Evolutionary conservation across 2,329 filamentous ascomycete genomes (phyloP).

Genomic region (Colletotrichum filicis): DNA sequence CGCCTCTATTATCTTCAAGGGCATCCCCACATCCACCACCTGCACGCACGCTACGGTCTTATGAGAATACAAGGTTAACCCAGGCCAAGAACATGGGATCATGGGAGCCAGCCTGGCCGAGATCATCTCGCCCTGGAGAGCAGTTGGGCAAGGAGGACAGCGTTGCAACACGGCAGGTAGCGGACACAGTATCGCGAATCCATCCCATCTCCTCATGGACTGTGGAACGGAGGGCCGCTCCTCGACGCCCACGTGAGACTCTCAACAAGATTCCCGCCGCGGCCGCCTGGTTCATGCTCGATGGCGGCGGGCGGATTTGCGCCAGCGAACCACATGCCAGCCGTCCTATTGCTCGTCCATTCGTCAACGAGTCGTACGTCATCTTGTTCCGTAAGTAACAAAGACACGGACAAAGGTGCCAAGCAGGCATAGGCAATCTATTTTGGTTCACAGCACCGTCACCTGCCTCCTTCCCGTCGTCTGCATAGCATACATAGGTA

Average conservation of each 20-base stretch:
- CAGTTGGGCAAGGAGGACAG: not conserved
- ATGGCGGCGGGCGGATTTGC: slow-evolving; percentile 22
- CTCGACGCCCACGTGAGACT: slow-evolving; percentile 28
- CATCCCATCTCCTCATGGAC: slow-evolving; percentile 21
- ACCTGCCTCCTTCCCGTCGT: not conserved
- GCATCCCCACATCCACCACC: slow-evolving; percentile 31
- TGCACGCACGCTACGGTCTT: slow-evolving; percentile 28
- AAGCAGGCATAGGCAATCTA: slow-evolving; percentile 31
- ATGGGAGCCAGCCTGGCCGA: slow-evolving; percentile 29
- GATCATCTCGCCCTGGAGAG: slow-evolving; percentile 8
- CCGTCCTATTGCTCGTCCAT: slow-evolving; percentile 1
- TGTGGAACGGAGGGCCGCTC: slow-evolving; percentile 28
- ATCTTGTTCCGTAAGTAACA: slow-evolving; percentile 29
- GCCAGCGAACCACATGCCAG: slow-evolving; percentile 23
- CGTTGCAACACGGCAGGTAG: not conserved
- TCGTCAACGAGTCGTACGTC: slow-evolving; percentile 30
- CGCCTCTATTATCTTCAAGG: slow-evolving; percentile 26
- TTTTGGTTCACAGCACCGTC: slow-evolving; percentile 1
- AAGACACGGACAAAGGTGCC: slow-evolving; percentile 11
- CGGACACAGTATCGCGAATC: slow-evolving; percentile 29
- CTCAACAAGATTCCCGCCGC: slow-evolving; percentile 29
- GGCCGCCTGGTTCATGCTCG: slow-evolving; percentile 28
- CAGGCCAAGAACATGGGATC: slow-evolving; percentile 29
- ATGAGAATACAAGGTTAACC: slow-evolving; percentile 33
- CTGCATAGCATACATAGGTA: not conserved